Conservation (phyloP, 768 basidiomycete genomes). For the Lactarius evosmus region DNA sequence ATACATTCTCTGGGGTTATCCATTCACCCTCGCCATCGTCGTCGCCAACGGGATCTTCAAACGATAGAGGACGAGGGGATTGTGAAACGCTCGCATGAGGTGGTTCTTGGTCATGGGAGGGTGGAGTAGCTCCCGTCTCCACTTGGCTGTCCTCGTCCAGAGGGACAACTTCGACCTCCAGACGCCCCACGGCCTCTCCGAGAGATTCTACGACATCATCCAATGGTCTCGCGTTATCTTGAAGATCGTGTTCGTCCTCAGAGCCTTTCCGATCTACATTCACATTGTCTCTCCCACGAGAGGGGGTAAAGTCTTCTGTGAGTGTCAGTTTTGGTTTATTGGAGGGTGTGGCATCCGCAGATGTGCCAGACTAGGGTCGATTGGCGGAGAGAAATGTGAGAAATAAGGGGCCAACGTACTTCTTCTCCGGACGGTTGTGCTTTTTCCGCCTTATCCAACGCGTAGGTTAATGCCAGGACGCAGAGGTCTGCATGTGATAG, state of each 20-base stretch:
- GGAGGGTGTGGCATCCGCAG: not conserved
- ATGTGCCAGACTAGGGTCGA: slow-evolving; percentile 8
- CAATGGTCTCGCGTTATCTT: slow-evolving; percentile 20
- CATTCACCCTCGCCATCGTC: slow-evolving; percentile 92
- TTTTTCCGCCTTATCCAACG: slow-evolving; percentile 57
- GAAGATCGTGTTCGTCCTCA: not conserved
- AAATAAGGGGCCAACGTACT: slow-evolving; percentile 28
- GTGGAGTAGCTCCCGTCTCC: not conserved
- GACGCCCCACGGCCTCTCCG: slow-evolving; percentile 7
- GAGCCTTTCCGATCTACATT: not conserved
- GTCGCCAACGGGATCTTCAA: slow-evolving; percentile 71
- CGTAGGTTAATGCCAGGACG: slow-evolving; percentile 84
- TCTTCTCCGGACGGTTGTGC: slow-evolving; percentile 30
- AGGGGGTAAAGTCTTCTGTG: not conserved
- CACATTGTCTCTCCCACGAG: not conserved
- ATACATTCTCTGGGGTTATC: slow-evolving; percentile 92
- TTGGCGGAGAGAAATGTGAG: not conserved
- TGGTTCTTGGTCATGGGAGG: slow-evolving; percentile 18
- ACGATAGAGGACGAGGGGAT: slow-evolving; percentile 40
- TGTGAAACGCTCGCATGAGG: slow-evolving; percentile 27
- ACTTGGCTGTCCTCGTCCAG: slow-evolving; percentile 7
- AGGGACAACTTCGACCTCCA: slow-evolving; percentile 17
- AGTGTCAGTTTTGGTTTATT: not conserved
- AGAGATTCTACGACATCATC: slow-evolving; percentile 13
- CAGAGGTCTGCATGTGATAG: slow-evolving; percentile 89